phyloP scores from a whole-genome alignment of 495 filamentous ascomycete species.

The Penicillium goetzii region DNA sequence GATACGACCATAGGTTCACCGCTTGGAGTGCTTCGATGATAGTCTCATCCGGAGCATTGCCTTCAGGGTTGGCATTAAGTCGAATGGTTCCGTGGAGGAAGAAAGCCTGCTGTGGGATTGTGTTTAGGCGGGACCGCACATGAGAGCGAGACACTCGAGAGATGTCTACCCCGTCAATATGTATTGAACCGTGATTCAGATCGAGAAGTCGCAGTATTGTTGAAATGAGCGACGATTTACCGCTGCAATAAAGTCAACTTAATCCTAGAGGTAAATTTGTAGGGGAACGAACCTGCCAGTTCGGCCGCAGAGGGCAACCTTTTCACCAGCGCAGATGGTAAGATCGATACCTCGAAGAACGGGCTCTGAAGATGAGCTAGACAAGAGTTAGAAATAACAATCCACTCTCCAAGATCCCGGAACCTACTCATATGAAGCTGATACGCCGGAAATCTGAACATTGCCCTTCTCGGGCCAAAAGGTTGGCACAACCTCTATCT shows the following conservation, averaged over 20 bases:
- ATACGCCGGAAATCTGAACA: constrained; percentile 26
- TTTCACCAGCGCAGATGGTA: constrained; percentile 37
- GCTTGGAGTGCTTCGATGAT: constrained; percentile 43
- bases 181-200: constrained; percentile 38
- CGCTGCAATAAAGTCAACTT: constrained; percentile 28
- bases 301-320: constrained; percentile 50
- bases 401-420: neutral
- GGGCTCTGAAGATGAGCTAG: constrained; percentile 24
- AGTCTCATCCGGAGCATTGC: constrained; percentile 33
- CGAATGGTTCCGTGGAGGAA: constrained; percentile 49
- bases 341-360: constrained; percentile 24
- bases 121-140: constrained; percentile 41
- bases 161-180: constrained; percentile 53
- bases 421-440: constrained; percentile 34
- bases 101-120: constrained; percentile 55
- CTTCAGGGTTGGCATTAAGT: constrained; percentile 49
- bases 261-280: neutral
- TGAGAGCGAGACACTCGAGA: constrained; percentile 31
- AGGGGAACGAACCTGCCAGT: constrained; percentile 41
- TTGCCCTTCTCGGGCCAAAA: constrained; percentile 29
- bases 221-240: constrained; percentile 47
- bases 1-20: constrained; percentile 43
- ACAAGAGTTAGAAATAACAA: neutral
- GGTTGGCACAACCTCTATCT: constrained; percentile 20
- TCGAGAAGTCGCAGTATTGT: constrained; percentile 47